Base-by-base conservation (phyloP, 2,329 filamentous ascomycete species). In the Phoma herbarum region DNA sequence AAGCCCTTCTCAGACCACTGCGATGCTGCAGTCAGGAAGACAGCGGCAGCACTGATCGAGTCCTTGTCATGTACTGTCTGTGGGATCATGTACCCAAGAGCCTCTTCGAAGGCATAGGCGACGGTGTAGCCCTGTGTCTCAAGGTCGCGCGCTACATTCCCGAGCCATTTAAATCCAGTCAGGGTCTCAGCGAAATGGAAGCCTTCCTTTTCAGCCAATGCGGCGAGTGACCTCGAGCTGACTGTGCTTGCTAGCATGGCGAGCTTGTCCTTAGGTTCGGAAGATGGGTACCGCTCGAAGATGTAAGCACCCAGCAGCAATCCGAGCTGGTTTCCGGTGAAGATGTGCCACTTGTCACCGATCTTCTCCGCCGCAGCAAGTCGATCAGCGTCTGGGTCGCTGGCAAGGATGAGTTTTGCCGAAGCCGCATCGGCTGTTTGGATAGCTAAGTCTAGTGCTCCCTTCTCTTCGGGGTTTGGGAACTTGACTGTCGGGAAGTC, bases 151-250 rank as follows among this genome's bases (percentile, higher is more conserved):
- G 85, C 84, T 44, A 84, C 79, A 61, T 88, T 88, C 2, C 86
- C 87, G 61, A 89, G 82, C 87, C 87, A 89, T 71, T 89, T 89
- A 77, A 89, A 89, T 1, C 87, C 87, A 0, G 87, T 89, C 28
- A 89, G 75, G 0, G 87, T 88, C 66, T 89, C 86, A 57, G 81
- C 78, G 67, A 85, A 87, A 49, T 82, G 77, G 61, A 88, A 84
- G 2, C 83, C 84, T 71, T 84, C 83, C 20, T 80, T 76, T 26
- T 77, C 69, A 1, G 85, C 85, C 76, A 88, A 84, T 25, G 81
- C 81, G 11, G 81, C 77, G 1, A 89, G 79, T 85, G 89, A 88
- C n/a, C 83, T 80, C 0, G 84, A 87, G 2, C 86, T 88, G 2
- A 89, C 87, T 0, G 87, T 85, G 2, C 85, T 86, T n/a, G 84